Conservation (phyloP, 1,284 basidiomycete species). For the Ceratobasidium sp. region DNA sequence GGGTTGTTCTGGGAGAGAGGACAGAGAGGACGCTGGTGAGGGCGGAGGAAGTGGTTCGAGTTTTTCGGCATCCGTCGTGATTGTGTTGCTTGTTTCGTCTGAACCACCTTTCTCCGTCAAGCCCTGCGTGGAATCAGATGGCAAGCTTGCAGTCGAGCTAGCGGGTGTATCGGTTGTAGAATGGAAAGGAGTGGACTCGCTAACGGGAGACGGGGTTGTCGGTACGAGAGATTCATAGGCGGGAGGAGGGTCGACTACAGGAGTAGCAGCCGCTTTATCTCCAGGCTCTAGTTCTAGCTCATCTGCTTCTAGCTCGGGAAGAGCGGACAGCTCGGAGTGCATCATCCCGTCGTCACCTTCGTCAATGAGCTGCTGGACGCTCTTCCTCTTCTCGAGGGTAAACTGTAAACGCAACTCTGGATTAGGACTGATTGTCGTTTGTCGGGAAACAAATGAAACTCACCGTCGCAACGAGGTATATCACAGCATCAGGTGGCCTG, state of each 20-base stretch:
- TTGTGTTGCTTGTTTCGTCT: not conserved
- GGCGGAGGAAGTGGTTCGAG: conserved; percentile 10
- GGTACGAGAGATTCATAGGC: not conserved
- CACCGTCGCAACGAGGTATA: conserved; percentile 88
- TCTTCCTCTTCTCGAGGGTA: conserved; percentile 71
- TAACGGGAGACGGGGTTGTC: not conserved
- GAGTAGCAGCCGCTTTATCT: not conserved
- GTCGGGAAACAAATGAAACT: conserved; percentile 54
- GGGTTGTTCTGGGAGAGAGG: conserved; percentile 10
- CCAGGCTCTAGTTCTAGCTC: conserved; percentile 30
- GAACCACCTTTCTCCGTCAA: not conserved
- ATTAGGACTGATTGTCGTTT: not conserved
- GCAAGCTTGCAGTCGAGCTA: not conserved
- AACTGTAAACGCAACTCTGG: conserved; percentile 61
- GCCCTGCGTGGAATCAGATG: not conserved
- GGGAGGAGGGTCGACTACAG: not conserved
- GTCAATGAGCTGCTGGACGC: conserved; percentile 67
- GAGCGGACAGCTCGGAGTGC: conserved; percentile 79
- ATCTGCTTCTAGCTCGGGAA: conserved; percentile 72
- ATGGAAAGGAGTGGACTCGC: conserved; percentile 7
- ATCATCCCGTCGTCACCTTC: conserved; percentile 83
- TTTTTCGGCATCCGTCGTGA: conserved; percentile 1
- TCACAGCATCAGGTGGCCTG: conserved; percentile 82
- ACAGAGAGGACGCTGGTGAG: conserved; percentile 18
- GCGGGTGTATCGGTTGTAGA: conserved; percentile 20